Percentiles rank a stretch among this genome's conserved stretches.
Conservation (phyloP, 192 early-diverging fungal species). For the Coemansia sp. region DNA sequence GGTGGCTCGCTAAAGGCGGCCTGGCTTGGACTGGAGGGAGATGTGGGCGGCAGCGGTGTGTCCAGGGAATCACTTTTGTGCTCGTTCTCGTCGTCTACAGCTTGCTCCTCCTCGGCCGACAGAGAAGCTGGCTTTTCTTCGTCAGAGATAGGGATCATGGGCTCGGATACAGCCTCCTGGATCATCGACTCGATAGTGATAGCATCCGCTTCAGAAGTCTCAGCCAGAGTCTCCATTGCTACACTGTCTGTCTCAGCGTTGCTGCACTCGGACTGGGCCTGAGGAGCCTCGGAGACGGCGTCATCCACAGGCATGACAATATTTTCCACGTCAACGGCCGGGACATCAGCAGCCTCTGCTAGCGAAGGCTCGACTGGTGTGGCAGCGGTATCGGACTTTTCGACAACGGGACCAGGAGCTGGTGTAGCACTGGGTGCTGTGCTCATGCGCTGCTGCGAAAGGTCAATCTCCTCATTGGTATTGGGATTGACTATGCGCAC, state of each 20-base stretch:
- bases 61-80: slow-evolving; percentile 14
- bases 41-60: too few species aligned
- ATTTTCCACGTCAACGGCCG: slow-evolving; percentile 4
- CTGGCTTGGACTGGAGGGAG: slow-evolving; percentile 22
- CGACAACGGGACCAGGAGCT: background rate
- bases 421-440: slow-evolving; percentile 35
- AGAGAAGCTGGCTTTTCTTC: slow-evolving; percentile 14
- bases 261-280: slow-evolving; percentile 2
- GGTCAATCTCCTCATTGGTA: slow-evolving; percentile 70
- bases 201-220: slow-evolving; percentile 1
- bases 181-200: background rate
- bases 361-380: background rate
- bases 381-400: background rate
- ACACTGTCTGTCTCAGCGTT: slow-evolving; percentile 16
- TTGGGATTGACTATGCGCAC: slow-evolving; percentile 79
- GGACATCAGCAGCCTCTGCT: background rate
- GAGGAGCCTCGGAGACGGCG: background rate
- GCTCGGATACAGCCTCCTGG: slow-evolving; percentile 26
- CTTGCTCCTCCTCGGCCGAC: slow-evolving; percentile 6
- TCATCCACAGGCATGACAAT: background rate
- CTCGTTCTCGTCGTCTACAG: slow-evolving; percentile 7
- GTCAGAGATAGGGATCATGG: background rate
- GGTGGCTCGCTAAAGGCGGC: slow-evolving; percentile 52
- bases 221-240: slow-evolving; percentile 13
- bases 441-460: slow-evolving; percentile 47